Evolutionary conservation across 169 alveolate genomes (phyloP).

Genomic region (Plasmodium fragile): DNA sequence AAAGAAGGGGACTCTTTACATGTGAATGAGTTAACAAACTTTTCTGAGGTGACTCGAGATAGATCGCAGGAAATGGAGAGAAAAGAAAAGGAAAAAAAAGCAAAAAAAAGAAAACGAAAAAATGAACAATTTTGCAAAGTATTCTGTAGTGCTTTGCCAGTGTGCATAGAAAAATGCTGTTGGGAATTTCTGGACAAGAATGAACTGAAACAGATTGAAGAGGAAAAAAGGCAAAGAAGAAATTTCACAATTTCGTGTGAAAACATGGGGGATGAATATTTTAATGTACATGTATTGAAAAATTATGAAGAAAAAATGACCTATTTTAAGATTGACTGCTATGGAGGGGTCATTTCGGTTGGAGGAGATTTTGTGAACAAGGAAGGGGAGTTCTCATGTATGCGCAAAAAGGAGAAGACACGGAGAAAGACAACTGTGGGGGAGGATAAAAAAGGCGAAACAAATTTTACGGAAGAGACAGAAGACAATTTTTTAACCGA

Average conservation of each 20-base stretch:
- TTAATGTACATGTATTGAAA: conserved; percentile 26
- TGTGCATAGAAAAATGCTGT: conserved; percentile 16
- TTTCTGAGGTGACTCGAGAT: conserved; percentile 8
- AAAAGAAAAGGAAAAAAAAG: conserved; percentile 23
- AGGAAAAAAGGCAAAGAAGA: conserved; percentile 57
- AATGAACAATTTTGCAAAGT: conserved; percentile 16
- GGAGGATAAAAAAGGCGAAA: neutral
- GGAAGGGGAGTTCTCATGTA: neutral
- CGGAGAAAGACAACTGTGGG: neutral
- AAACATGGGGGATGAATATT: conserved; percentile 39
- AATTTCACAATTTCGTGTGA: conserved; percentile 20
- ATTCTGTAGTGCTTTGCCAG: conserved; percentile 53
- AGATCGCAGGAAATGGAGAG: neutral
- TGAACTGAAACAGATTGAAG: conserved; percentile 32
- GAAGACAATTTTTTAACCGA: conserved; percentile 13
- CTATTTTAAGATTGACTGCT: conserved; percentile 35
- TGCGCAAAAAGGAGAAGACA: neutral
- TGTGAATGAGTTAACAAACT: conserved; percentile 30
- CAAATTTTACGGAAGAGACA: neutral
- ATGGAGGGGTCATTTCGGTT: conserved; percentile 27
- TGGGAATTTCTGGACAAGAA: conserved; percentile 16
- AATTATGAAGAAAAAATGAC: conserved; percentile 41
- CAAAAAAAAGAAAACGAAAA: conserved; percentile 19
- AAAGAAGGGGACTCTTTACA: conserved; percentile 48
- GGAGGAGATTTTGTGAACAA: conserved; percentile 8